Evolutionary conservation across 139 green algal genomes (phyloP).

Genomic region (Gonium pectorale): DNA sequence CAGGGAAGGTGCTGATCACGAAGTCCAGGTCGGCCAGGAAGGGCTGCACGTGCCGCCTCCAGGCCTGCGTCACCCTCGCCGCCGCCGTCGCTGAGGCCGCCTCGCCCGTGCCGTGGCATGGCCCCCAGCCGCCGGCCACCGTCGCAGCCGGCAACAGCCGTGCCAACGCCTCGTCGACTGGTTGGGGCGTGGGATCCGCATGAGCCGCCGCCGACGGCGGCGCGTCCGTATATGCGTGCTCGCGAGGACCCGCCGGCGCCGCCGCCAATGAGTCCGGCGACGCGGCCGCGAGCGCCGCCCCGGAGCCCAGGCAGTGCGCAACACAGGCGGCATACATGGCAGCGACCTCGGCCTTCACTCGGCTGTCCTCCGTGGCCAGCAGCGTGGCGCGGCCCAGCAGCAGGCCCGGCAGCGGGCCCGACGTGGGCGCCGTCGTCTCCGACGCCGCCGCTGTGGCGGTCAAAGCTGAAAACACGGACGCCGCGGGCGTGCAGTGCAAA

Average conservation of each 20-base stretch:
- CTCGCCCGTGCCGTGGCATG: background rate
- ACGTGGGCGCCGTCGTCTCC: background rate
- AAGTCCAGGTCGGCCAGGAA: constrained; percentile 14
- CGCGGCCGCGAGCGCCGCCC: background rate
- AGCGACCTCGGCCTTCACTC: background rate
- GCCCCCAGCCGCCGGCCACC: no score
- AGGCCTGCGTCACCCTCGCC: background rate
- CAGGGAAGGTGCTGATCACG: background rate
- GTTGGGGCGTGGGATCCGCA: background rate
- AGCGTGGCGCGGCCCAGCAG: constrained; percentile 21
- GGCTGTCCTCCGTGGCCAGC: background rate
- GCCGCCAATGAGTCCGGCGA: background rate
- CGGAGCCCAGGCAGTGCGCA: constrained; percentile 6
- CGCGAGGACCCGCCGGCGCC: background rate
- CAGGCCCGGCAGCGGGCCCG: background rate
- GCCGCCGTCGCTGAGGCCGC: background rate
- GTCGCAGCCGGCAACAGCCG: background rate
- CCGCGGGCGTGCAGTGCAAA: no score
- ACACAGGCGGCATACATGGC: background rate
- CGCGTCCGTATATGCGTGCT: background rate
- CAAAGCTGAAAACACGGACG: no score
- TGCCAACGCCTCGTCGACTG: background rate
- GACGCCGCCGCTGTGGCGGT: background rate
- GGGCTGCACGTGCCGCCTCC: constrained; percentile 10
- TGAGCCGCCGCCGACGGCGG: background rate